These are phyloP conservation scores for Colletotrichum sp. DNA, from an alignment of 2,329 filamentous ascomycete species.

Conservation along the genomic window DNA sequence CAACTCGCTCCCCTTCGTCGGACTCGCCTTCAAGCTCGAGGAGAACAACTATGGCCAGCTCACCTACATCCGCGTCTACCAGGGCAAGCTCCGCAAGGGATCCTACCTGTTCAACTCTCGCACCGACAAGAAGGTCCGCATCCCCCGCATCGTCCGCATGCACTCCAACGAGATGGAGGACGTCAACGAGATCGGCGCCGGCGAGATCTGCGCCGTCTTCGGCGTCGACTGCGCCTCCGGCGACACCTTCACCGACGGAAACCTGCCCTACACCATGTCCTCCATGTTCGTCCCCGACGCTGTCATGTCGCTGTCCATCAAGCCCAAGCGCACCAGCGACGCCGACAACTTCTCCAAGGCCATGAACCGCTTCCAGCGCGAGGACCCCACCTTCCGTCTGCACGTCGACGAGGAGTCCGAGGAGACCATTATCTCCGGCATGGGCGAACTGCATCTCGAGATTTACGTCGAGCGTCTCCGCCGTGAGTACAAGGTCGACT, in stretches of 20 bases:
- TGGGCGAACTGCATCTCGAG: conserved; percentile 96
- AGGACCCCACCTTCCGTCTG: conserved; percentile 97
- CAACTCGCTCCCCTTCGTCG: conserved; percentile 91
- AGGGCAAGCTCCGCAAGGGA: conserved; percentile 88
- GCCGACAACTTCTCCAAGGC: conserved; percentile 96
- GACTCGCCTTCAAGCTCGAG: conserved; percentile 97
- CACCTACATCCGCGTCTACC: conserved; percentile 98
- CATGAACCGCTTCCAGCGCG: conserved; percentile 97
- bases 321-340: conserved; percentile 92
- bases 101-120: conserved; percentile 92
- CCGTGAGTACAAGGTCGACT: conserved; percentile 96
- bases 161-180: conserved; percentile 99
- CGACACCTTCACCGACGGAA: conserved; percentile 96
- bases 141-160: conserved; percentile 98
- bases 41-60: conserved; percentile 98
- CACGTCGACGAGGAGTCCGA: conserved; percentile 91
- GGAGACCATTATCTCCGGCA: conserved; percentile 97
- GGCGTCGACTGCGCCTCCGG: conserved; percentile 97
- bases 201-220: conserved; percentile 98
- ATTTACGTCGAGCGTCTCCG: conserved; percentile 98
- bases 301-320: conserved; percentile 97
- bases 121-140: conserved; percentile 93
- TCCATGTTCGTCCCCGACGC: conserved; percentile 98
- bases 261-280: conserved; percentile 91
- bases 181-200: conserved; percentile 87